These are phyloP conservation scores for Pseudoneurospora amorphoporcata DNA, from an alignment of 495 filamentous ascomycete species.

Conservation along the genomic window DNA sequence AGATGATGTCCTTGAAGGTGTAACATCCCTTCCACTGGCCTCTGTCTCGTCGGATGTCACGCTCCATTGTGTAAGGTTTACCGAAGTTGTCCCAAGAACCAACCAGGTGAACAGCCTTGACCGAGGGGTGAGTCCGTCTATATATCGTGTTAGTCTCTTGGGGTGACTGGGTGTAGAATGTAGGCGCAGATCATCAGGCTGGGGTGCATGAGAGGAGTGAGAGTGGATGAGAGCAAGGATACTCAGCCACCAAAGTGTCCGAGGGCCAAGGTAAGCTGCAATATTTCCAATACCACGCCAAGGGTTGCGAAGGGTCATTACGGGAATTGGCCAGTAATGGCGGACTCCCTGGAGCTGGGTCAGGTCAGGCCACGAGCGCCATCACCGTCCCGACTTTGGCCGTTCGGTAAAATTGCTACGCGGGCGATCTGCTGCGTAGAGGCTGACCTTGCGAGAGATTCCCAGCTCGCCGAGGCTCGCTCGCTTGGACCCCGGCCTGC, in stretches of 20 bases:
- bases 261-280: background rate
- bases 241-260: background rate
- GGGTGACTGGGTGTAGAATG: background rate
- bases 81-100: constrained; percentile 94
- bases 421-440: background rate
- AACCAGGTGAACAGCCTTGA: constrained; percentile 64
- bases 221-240: background rate
- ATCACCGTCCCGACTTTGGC: background rate
- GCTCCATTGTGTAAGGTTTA: constrained; percentile 65
- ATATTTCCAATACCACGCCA: background rate
- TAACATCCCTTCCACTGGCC: constrained; percentile 80
- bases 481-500: background rate
- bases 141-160: constrained; percentile 3
- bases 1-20: constrained; percentile 72
- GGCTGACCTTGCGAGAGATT: background rate
- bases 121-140: constrained; percentile 56
- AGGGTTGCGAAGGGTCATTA: background rate
- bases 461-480: background rate
- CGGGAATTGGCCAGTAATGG: background rate
- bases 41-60: constrained; percentile 56
- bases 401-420: background rate
- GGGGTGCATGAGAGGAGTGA: background rate
- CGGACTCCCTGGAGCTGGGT: background rate
- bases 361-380: background rate
- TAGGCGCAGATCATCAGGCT: background rate